Percentiles rank a stretch among this genome's conserved stretches.
These are phyloP conservation scores for Metschnikowia reukaufii DNA, from an alignment of 805 yeast species.

Conservation along the genomic window DNA sequence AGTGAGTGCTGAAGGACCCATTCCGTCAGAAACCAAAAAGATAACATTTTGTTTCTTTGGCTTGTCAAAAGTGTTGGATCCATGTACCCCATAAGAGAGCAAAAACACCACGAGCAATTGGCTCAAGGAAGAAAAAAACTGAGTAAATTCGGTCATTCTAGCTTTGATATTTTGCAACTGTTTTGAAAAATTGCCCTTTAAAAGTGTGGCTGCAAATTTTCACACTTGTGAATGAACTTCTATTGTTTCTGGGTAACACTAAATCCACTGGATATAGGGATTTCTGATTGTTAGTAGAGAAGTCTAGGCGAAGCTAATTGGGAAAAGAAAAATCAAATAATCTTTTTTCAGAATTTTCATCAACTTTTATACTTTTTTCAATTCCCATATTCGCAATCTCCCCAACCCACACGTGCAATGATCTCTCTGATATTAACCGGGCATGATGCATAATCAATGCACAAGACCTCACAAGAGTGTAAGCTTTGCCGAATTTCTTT, in stretches of 20 bases:
- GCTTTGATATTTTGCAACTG: neutral
- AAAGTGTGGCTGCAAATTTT: neutral
- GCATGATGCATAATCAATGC: no score
- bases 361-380: no score
- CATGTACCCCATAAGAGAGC: neutral
- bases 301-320: neutral
- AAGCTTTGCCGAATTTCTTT: no score
- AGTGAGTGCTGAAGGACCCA: conserved; percentile 86
- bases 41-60: conserved; percentile 65
- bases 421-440: no score
- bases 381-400: no score
- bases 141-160: neutral
- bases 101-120: neutral
- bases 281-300: neutral
- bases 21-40: conserved; percentile 90
- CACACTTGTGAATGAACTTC: neutral
- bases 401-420: no score
- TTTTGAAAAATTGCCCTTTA: no score
- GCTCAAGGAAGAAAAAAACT: neutral
- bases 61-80: neutral
- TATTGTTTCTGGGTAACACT: neutral
- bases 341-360: no score
- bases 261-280: neutral
- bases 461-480: no score
- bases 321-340: no score